phyloP scores from a whole-genome alignment of 768 basidiomycete genomes.

The Candolleomyces eurysporus region DNA sequence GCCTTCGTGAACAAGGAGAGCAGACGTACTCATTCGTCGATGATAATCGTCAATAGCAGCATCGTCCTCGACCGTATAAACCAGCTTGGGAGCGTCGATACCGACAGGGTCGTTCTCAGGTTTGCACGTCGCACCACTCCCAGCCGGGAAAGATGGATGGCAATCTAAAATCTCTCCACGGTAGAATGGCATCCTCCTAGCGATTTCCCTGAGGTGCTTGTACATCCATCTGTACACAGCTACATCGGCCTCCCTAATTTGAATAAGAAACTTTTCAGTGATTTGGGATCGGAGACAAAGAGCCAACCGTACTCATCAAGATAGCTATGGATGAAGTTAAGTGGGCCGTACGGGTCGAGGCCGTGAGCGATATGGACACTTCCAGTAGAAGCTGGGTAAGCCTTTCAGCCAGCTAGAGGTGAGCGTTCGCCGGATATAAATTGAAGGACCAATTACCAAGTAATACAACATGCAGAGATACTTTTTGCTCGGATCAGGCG shows the following conservation, averaged over 20 bases:
- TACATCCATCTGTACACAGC: constrained; percentile 48
- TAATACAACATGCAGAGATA: not conserved
- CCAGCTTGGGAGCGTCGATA: constrained; percentile 33
- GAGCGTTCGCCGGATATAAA: not conserved
- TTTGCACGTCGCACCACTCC: constrained; percentile 27
- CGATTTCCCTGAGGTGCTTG: constrained; percentile 53
- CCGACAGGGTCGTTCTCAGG: constrained; percentile 27
- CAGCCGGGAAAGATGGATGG: constrained; percentile 37
- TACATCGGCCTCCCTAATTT: constrained; percentile 39
- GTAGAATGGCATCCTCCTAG: constrained; percentile 49
- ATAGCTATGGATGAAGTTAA: constrained; percentile 46
- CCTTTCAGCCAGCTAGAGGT: not conserved
- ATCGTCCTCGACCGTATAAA: constrained; percentile 41
- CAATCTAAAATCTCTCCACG: constrained; percentile 34
- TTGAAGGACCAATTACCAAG: not conserved
- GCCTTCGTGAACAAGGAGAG: not conserved
- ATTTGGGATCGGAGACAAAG: not conserved
- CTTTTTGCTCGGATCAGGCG: constrained; percentile 6
- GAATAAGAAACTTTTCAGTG: not conserved
- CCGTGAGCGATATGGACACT: constrained; percentile 47
- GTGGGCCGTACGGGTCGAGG: constrained; percentile 36
- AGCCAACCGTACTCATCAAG: constrained; percentile 34
- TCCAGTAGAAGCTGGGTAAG: constrained; percentile 45
- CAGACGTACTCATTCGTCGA: constrained; percentile 1
- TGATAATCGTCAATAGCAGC: constrained; percentile 39